phyloP scores from a whole-genome alignment of 2,329 filamentous ascomycete species.

The Fusarium nodosum region DNA sequence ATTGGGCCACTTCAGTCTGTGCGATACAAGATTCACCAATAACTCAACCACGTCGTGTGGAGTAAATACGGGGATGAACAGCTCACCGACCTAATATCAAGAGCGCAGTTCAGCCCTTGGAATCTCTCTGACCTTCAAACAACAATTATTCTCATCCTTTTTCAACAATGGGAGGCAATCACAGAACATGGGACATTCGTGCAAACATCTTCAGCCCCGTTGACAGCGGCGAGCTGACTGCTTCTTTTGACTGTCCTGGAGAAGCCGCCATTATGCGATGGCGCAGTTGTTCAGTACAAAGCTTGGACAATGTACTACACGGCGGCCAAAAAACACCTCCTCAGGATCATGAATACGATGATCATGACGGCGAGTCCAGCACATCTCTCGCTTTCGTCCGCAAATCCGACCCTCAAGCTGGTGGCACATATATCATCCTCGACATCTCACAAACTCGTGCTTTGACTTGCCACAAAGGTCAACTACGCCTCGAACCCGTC shows the following conservation, averaged over 20 bases:
- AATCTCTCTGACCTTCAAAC: not conserved
- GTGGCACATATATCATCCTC: constrained; percentile 2
- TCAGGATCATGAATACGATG: not conserved
- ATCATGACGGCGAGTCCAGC: not conserved
- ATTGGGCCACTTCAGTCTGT: constrained; percentile 1
- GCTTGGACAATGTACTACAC: not conserved
- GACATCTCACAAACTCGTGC: not conserved
- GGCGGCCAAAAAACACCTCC: not conserved
- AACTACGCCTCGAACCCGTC: not conserved
- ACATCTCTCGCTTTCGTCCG: not conserved
- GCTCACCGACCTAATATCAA: constrained; percentile 1
- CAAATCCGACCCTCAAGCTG: constrained; percentile 1
- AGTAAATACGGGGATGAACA: not conserved
- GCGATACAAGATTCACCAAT: constrained; percentile 1
- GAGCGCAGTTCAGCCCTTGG: not conserved
- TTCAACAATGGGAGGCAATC: not conserved
- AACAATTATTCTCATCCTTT: not conserved
- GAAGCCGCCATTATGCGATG: not conserved
- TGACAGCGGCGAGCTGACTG: not conserved
- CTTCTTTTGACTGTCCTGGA: not conserved
- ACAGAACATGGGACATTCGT: constrained; percentile 3
- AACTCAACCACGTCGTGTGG: not conserved
- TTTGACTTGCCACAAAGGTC: constrained; percentile 10
- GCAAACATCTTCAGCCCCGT: not conserved
- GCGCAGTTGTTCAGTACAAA: not conserved